Evolutionary conservation across 768 basidiomycete species (phyloP).

Genomic region (Pulveroboletus sp.): DNA sequence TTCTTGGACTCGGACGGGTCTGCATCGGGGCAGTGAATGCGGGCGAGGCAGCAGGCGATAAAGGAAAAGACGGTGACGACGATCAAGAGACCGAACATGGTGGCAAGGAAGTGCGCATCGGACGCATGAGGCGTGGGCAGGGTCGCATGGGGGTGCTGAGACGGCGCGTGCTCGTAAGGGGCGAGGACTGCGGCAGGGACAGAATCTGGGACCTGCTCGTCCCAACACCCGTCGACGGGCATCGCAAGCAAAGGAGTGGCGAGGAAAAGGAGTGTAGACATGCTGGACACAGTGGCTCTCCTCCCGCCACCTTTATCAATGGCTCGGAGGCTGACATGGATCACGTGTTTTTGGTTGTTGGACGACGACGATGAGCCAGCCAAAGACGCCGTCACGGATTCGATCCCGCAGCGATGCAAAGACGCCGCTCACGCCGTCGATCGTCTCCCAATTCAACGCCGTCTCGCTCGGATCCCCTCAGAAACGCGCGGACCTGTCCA

Average conservation of each 20-base stretch:
- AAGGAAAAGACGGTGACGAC: slow-evolving; percentile 6
- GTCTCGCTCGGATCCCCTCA: slow-evolving; percentile 32
- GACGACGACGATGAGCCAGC: slow-evolving; percentile 31
- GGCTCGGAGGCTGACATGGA: slow-evolving; percentile 22
- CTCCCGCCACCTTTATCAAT: slow-evolving; percentile 7
- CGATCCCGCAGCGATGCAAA: slow-evolving; percentile 48
- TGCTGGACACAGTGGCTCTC: not conserved
- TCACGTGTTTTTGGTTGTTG: no score
- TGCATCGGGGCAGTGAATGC: slow-evolving; percentile 5
- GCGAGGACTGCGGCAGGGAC: slow-evolving; percentile 9
- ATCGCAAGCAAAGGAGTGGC: slow-evolving; percentile 17
- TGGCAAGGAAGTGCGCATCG: slow-evolving; percentile 17
- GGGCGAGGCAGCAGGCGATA: slow-evolving; percentile 8
- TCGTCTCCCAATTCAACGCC: slow-evolving; percentile 38
- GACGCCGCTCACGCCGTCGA: slow-evolving; percentile 45
- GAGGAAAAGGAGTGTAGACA: slow-evolving; percentile 18
- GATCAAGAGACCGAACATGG: slow-evolving; percentile 13
- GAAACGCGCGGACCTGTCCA: slow-evolving; percentile 49
- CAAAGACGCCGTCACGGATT: slow-evolving; percentile 46
- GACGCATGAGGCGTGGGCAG: slow-evolving; percentile 3
- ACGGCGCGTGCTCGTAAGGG: slow-evolving; percentile 7
- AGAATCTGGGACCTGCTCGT: not conserved
- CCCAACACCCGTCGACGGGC: not conserved
- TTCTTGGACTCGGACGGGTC: slow-evolving; percentile 13
- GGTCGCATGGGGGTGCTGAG: slow-evolving; percentile 9